These are phyloP conservation scores for Macrolepiota fuliginosa DNA, from an alignment of 768 basidiomycete genomes.

Conservation along the genomic window DNA sequence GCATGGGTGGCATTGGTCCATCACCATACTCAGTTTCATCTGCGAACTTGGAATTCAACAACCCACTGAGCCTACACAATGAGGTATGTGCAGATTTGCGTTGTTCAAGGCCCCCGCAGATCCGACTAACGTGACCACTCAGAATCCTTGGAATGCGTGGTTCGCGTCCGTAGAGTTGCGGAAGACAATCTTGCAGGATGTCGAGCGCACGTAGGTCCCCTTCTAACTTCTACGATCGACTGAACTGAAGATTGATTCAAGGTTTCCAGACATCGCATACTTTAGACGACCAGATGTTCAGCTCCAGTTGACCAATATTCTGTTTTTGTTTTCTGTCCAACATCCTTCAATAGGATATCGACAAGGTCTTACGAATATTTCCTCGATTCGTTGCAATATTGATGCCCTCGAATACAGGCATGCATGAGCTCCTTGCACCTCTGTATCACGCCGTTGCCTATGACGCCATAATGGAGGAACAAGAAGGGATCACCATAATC, in stretches of 20 bases:
- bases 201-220: slow-evolving; percentile 84
- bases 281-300: slow-evolving; percentile 80
- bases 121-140: slow-evolving; percentile 1
- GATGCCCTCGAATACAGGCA: slow-evolving; percentile 46
- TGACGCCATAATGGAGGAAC: slow-evolving; percentile 61
- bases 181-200: slow-evolving; percentile 89
- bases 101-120: neutral
- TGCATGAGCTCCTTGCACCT: slow-evolving; percentile 95
- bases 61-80: slow-evolving; percentile 77
- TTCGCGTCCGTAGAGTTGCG: slow-evolving; percentile 87
- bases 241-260: slow-evolving; percentile 26
- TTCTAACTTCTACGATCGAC: neutral
- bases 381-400: neutral
- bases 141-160: slow-evolving; percentile 98
- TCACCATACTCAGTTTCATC: slow-evolving; percentile 19
- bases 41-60: slow-evolving; percentile 65
- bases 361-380: slow-evolving; percentile 46
- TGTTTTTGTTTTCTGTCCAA: slow-evolving; percentile 80
- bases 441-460: slow-evolving; percentile 80
- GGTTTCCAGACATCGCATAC: slow-evolving; percentile 95
- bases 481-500: slow-evolving; percentile 25
- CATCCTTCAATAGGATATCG: slow-evolving; percentile 88
- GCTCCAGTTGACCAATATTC: slow-evolving; percentile 75
- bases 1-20: neutral
- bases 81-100: slow-evolving; percentile 42